phyloP scores from a whole-genome alignment of 345 rosid species.

The Luvunga scandens region DNA sequence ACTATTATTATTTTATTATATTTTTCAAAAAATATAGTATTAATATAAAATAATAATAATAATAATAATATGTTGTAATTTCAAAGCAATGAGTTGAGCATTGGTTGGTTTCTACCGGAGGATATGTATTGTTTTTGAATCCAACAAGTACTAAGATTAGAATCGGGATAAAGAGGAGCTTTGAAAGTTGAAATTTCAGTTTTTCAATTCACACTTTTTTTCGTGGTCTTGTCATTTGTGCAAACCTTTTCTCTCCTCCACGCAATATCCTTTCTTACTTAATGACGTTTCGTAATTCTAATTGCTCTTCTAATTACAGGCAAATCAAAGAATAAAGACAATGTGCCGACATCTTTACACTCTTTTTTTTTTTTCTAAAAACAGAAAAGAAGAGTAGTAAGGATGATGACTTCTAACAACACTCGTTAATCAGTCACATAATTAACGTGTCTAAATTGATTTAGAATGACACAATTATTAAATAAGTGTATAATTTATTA shows the following conservation, averaged over 20 bases:
- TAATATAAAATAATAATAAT: neutral
- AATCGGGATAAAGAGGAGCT: neutral
- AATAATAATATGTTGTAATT: neutral
- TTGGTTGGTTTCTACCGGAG: neutral
- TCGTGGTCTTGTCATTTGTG: neutral
- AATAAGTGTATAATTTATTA: no score
- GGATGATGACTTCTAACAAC: no score
- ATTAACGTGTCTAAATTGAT: no score
- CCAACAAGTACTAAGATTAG: neutral
- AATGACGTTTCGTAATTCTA: neutral
- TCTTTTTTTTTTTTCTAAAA: no score
- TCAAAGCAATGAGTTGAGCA: neutral
- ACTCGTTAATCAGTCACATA: no score
- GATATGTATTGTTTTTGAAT: neutral
- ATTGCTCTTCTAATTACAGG: neutral
- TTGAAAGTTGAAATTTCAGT: neutral
- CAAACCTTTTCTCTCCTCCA: neutral
- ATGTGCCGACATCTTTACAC: no score
- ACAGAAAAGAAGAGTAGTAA: no score
- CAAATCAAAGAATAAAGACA: no score
- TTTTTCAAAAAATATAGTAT: neutral
- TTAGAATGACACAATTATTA: no score
- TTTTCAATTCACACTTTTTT: neutral
- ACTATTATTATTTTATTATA: neutral
- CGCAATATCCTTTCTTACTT: neutral